A percentile compares a stretch with the other conserved stretches of the same genome.
These are phyloP conservation scores for Chlorella sp. DNA, from an alignment of 139 green algal genomes.

Conservation along the genomic window DNA sequence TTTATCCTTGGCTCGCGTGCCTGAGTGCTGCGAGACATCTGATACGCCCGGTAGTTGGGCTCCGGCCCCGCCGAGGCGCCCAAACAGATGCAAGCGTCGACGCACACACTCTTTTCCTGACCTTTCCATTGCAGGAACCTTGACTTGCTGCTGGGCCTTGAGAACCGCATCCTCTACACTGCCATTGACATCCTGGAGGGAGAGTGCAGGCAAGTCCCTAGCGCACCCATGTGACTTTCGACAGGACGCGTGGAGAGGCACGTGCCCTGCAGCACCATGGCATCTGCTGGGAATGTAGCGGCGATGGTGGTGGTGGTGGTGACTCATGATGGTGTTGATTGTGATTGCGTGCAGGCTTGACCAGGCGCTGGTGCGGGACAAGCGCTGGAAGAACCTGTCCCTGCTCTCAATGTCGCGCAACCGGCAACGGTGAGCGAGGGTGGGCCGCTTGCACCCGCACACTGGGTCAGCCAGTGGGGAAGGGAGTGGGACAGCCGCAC, in stretches of 20 bases:
- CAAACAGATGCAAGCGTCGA: too few relatives aligned
- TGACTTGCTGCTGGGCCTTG: conserved; percentile 82
- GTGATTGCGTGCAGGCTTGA: conserved; percentile 61
- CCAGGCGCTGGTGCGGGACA: conserved; percentile 82
- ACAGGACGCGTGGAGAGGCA: too few relatives aligned
- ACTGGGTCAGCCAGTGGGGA: too few relatives aligned
- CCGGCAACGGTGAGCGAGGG: conserved; percentile 48
- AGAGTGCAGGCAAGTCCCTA: too few relatives aligned
- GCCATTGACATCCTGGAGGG: conserved; percentile 86
- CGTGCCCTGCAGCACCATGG: neutral
- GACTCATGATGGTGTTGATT: too few relatives aligned
- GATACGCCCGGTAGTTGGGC: too few relatives aligned
- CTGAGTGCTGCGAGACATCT: too few relatives aligned
- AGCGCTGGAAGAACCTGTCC: conserved; percentile 83
- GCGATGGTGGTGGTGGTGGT: neutral
- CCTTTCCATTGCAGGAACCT: conserved; percentile 78
- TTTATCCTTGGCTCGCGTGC: too few relatives aligned
- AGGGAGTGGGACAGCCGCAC: too few relatives aligned
- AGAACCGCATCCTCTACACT: conserved; percentile 87
- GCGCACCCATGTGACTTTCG: too few relatives aligned
- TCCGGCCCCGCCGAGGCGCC: too few relatives aligned
- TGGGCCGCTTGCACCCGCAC: too few relatives aligned
- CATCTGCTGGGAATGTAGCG: neutral
- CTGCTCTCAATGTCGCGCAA: conserved; percentile 69
- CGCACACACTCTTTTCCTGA: neutral